These are phyloP conservation scores for Tothia fuscella DNA, from an alignment of 2,329 filamentous ascomycete genomes.

Conservation along the genomic window DNA sequence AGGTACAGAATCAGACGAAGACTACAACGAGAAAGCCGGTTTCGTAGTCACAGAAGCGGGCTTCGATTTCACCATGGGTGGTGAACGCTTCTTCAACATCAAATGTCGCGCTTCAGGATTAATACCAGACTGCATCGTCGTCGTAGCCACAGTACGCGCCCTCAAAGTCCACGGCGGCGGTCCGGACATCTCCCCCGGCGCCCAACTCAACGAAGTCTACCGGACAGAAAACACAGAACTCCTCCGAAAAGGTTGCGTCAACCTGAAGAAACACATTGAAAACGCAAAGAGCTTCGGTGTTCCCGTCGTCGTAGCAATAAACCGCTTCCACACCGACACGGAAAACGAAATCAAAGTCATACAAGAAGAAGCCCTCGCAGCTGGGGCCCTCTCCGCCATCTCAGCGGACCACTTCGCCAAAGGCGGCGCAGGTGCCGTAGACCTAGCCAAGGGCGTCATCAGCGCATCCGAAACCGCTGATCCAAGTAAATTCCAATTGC, in stretches of 20 bases:
- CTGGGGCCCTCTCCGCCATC: conserved; percentile 88
- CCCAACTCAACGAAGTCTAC: conserved; percentile 76
- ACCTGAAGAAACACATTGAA: conserved; percentile 86
- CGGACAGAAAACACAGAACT: conserved; percentile 87
- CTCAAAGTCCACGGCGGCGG: conserved; percentile 95
- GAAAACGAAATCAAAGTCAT: conserved; percentile 83
- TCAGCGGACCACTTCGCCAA: conserved; percentile 95
- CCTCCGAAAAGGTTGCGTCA: conserved; percentile 79
- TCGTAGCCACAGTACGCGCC: conserved; percentile 90
- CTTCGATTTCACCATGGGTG: conserved; percentile 99
- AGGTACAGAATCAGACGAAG: conserved; percentile 84
- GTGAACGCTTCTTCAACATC: conserved; percentile 99
- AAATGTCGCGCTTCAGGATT: conserved; percentile 94
- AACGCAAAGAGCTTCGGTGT: conserved; percentile 85
- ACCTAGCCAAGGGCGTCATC: conserved; percentile 79
- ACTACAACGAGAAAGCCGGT: conserved; percentile 68
- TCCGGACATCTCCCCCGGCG: conserved; percentile 82
- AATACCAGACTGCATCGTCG: conserved; percentile 82
- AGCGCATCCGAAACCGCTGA: conserved; percentile 68
- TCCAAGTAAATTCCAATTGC: conserved; percentile 63
- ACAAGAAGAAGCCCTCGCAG: conserved; percentile 79
- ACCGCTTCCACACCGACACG: conserved; percentile 90
- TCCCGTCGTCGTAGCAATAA: conserved; percentile 93
- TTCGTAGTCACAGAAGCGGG: conserved; percentile 95
- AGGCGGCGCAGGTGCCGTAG: conserved; percentile 79